Evolutionary conservation across 1,284 basidiomycete species (phyloP).

Genomic region (Cryptococcus hybrid): DNA sequence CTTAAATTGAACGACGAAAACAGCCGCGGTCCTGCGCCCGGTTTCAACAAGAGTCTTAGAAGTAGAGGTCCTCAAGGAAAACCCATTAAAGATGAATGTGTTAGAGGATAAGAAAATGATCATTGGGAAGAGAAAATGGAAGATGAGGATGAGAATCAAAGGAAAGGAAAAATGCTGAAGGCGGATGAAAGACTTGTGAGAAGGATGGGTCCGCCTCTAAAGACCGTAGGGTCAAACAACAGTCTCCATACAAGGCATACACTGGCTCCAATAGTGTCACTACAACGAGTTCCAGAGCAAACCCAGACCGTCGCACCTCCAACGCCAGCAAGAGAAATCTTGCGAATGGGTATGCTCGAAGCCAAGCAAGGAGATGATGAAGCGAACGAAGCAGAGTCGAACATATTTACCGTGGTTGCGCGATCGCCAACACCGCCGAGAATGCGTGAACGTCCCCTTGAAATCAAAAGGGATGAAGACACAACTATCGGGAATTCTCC

Average conservation of each 20-base stretch:
- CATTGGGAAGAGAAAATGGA: slow-evolving; percentile 7
- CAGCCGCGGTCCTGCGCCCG: background rate
- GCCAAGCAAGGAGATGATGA: background rate
- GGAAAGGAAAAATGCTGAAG: slow-evolving; percentile 4
- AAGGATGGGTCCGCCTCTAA: background rate
- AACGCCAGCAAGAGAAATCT: slow-evolving; percentile 15
- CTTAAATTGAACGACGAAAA: slow-evolving; percentile 9
- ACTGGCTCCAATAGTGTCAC: background rate
- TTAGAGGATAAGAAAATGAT: slow-evolving; percentile 3
- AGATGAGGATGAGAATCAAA: background rate
- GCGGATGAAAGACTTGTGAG: background rate
- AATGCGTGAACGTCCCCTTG: slow-evolving; percentile 3
- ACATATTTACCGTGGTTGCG: background rate
- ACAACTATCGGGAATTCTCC: background rate
- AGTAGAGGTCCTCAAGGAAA: slow-evolving; percentile 14
- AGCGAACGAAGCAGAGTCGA: background rate
- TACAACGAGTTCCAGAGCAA: too few relatives aligned
- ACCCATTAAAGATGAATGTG: slow-evolving; percentile 5
- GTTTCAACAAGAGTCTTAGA: slow-evolving; percentile 8
- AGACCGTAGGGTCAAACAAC: background rate
- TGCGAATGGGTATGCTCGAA: slow-evolving; percentile 5
- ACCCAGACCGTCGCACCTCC: slow-evolving; percentile 1
- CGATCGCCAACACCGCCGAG: slow-evolving; percentile 13
- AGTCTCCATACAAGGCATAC: background rate
- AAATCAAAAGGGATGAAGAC: background rate